phyloP scores from a whole-genome alignment of 1,284 basidiomycete genomes.

The Cutaneotrichosporon daszewskae region DNA sequence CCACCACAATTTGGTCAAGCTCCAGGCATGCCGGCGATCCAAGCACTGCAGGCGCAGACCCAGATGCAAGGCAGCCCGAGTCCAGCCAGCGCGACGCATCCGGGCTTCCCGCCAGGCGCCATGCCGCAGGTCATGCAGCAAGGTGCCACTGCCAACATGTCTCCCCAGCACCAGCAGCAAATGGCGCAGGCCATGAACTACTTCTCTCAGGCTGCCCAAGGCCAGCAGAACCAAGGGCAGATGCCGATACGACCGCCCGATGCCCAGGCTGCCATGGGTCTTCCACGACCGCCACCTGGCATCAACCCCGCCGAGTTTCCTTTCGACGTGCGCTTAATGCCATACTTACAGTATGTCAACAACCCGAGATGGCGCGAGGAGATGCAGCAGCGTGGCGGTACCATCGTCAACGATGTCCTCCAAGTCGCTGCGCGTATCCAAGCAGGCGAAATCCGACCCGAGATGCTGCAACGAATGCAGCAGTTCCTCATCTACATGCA shows the following conservation, averaged over 20 bases:
- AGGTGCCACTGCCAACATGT: constrained; percentile 13
- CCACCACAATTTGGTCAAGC: constrained; percentile 2
- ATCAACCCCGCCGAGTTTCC: constrained; percentile 34
- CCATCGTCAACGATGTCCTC: constrained; percentile 18
- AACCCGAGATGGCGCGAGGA: constrained; percentile 30
- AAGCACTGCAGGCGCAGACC: constrained; percentile 19
- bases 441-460: constrained; percentile 24
- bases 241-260: not conserved
- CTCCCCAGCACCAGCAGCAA: constrained; percentile 31
- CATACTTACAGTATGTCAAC: constrained; percentile 21
- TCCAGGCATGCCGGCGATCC: constrained; percentile 17
- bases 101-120: constrained; percentile 12
- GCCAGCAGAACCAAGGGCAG: not conserved
- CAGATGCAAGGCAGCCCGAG: constrained; percentile 6
- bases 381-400: constrained; percentile 31
- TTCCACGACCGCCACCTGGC: constrained; percentile 10
- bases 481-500: constrained; percentile 23
- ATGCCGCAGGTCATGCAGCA: constrained; percentile 9
- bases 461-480: constrained; percentile 37
- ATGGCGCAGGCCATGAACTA: constrained; percentile 29
- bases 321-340: constrained; percentile 35
- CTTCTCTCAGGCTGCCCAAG: constrained; percentile 16
- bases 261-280: not conserved
- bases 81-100: not conserved
- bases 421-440: constrained; percentile 20